Conservation (phyloP, 495 filamentous ascomycete species). For the Parathielavia appendiculata region DNA sequence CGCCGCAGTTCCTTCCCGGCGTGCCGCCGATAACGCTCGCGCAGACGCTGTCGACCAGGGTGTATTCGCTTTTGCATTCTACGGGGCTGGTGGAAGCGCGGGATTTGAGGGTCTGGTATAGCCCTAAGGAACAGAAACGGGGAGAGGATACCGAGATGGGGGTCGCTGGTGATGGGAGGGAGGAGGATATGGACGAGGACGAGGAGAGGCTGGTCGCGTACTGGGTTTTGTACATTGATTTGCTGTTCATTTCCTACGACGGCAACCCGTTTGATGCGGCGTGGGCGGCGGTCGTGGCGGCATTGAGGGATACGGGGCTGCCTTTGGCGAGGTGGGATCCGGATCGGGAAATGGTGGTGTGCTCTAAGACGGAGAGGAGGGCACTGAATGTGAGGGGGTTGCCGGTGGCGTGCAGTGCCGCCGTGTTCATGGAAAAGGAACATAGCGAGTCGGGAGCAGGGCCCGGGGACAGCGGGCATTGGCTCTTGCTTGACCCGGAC, state of each 20-base stretch:
- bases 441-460: conserved; percentile 42
- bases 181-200: conserved; percentile 39
- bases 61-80: conserved; percentile 68
- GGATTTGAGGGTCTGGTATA: conserved; percentile 66
- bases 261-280: conserved; percentile 87
- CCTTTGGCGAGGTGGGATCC: conserved; percentile 81
- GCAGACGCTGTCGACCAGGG: conserved; percentile 73
- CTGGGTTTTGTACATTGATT: conserved; percentile 90
- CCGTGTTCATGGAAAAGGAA: conserved; percentile 69
- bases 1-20: conserved; percentile 77
- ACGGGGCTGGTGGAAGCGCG: conserved; percentile 55
- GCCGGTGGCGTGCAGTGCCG: conserved; percentile 68
- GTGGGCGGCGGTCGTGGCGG: conserved; percentile 78
- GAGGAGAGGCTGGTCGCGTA: conserved; percentile 66
- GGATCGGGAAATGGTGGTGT: conserved; percentile 72
- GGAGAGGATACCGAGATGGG: conserved; percentile 32
- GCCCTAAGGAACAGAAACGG: conserved; percentile 29
- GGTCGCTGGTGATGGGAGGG: conserved; percentile 44
- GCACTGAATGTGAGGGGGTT: conserved; percentile 51
- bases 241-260: conserved; percentile 83
- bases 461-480: conserved; percentile 44
- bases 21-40: conserved; percentile 72
- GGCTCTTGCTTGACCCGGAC: conserved; percentile 85
- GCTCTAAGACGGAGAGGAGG: conserved; percentile 55
- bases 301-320: conserved; percentile 72